Conservation (phyloP, 225 moss, liverwort and hornwort genomes). For the Antitrichia curtipendula region DNA sequence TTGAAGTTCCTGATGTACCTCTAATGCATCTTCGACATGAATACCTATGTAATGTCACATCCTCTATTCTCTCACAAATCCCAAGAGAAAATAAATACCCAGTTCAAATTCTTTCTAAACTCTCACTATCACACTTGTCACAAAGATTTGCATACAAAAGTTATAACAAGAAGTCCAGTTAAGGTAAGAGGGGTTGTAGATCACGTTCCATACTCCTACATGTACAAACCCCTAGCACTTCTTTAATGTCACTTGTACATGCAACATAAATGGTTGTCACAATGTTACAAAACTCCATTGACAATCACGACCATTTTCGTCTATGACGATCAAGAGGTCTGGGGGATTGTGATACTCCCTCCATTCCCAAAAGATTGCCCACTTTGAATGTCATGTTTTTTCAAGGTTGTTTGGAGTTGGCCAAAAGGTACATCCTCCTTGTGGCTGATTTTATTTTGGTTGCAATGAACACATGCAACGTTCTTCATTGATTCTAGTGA, state of each 20-base stretch:
- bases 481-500: no score
- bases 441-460: no score
- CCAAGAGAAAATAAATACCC: background rate
- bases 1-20: no score
- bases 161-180: background rate
- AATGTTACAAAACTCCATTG: background rate
- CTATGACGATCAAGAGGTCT: background rate
- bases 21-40: background rate
- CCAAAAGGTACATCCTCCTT: no score
- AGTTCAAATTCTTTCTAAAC: background rate
- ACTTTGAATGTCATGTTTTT: no score
- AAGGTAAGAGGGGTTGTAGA: no score
- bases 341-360: no score
- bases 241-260: background rate
- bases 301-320: background rate
- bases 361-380: no score
- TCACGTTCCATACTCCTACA: no score
- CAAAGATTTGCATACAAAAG: background rate
- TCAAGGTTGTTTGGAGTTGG: no score
- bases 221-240: background rate
- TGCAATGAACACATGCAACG: no score
- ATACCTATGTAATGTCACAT: background rate
- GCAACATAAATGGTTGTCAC: no score
- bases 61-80: background rate
- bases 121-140: background rate